Evolutionary conservation across 108 stramenopile genomes (phyloP), one percentile per base, ranked within the genome.

Genomic region (Epithemia pelagica): DNA sequence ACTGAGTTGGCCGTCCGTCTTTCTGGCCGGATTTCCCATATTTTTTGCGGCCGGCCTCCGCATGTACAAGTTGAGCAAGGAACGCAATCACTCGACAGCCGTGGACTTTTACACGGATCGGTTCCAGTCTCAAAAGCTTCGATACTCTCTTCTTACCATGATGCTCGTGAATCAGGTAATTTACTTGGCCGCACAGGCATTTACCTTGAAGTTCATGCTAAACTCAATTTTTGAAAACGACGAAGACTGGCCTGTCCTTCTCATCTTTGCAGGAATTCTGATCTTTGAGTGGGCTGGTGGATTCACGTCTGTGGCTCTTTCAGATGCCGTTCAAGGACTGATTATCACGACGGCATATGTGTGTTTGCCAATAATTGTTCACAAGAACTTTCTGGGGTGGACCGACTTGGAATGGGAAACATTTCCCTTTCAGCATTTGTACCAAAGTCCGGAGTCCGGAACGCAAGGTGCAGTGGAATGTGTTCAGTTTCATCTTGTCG

Each of bases 31-130:
- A n/a, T n/a, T n/a, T n/a, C n/a, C n/a, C n/a, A n/a, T n/a, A 52
- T 74, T 67, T 26, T 66, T 64, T 52, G 73, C 60, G 0, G 74
- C 77, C 33, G 73, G 74, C 0, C 2, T 72, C 21, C 74, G 73
- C 18, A 53, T 79, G 24, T 60, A 74, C 32, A 71, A 68, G 28
- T 65, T 63, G n/a, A 51, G 52, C 28, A 19, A 55, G 32, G 25
- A 75, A 2, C 62, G 78, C 0, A 75, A 80, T 28, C 78, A 80
- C 59, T 64, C 64, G 21, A 51, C 59, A 21, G 67, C 78, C 2
- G 69, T 72, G 30, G 78, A 80, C 67, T 75, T 80, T 56, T 65
- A 75, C 55, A 75, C 78, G 19, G 78, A 80, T 70, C 61, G 78
- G 0, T 80, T 56, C 66, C 74, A 69, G 28, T 67, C 65, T 15